Conservation (phyloP, 2,329 filamentous ascomycete genomes). For the Sporothrix pallida region DNA sequence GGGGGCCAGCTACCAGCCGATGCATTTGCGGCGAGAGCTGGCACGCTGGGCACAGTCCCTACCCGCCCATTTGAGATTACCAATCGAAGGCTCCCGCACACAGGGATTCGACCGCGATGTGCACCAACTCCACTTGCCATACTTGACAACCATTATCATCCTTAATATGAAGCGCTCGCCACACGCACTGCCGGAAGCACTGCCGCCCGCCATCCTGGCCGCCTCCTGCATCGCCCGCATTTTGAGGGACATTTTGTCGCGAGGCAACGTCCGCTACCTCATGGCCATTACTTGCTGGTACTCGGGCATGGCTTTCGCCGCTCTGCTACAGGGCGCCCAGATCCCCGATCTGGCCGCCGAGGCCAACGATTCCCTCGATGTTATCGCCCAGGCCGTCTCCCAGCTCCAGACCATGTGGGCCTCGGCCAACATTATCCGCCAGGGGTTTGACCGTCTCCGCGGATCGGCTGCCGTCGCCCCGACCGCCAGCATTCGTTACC, state of each 20-base stretch:
- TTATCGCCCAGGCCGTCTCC: constrained; percentile 13
- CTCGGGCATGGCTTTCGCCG: constrained; percentile 23
- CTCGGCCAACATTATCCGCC: constrained; percentile 25
- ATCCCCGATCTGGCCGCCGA: constrained; percentile 22
- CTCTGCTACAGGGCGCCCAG: constrained; percentile 6
- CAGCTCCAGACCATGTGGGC: constrained; percentile 28
- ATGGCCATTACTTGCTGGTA: constrained; percentile 30
- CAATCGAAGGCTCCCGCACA: not conserved
- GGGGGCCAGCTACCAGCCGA: not conserved
- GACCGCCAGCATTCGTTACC: constrained; percentile 1
- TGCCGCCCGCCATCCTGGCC: constrained; percentile 19
- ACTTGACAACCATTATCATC: constrained; percentile 26
- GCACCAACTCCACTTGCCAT: constrained; percentile 27
- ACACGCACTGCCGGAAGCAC: constrained; percentile 21
- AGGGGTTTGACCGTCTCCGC: constrained; percentile 24
- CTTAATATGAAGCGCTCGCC: constrained; percentile 29
- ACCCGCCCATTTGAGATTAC: constrained; percentile 7
- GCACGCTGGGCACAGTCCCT: constrained; percentile 18
- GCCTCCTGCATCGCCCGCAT: constrained; percentile 29
- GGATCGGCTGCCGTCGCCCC: not conserved
- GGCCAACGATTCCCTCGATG: constrained; percentile 21
- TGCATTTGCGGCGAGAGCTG: constrained; percentile 23
- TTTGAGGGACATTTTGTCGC: constrained; percentile 18
- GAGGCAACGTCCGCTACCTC: constrained; percentile 27
- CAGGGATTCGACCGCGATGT: constrained; percentile 26